Conservation (phyloP, 2,329 filamentous ascomycete species). For the Penicillium sp. region DNA sequence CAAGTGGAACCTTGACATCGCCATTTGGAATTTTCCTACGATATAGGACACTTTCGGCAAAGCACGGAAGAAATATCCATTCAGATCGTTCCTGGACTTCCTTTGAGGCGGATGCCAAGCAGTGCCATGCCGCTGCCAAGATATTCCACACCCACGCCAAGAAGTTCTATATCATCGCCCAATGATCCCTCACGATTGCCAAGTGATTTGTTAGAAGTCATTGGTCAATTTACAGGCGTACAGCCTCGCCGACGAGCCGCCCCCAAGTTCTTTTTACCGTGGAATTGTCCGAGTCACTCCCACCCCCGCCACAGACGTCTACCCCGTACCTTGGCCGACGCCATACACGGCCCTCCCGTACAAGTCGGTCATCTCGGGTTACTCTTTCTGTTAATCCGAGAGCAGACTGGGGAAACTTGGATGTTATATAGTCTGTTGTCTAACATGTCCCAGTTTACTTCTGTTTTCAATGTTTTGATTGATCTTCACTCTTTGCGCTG, state of each 20-base stretch:
- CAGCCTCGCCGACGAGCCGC: conserved; percentile 8
- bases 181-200: background rate
- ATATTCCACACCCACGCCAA: conserved; percentile 10
- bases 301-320: conserved; percentile 20
- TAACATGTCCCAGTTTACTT: conserved; percentile 5
- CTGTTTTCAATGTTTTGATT: conserved; percentile 2
- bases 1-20: background rate
- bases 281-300: conserved; percentile 3
- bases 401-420: background rate
- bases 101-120: background rate
- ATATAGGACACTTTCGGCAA: background rate
- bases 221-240: conserved; percentile 13
- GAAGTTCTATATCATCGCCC: conserved; percentile 10
- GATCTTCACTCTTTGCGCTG: conserved; percentile 12
- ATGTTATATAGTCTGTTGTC: conserved; percentile 26
- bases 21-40: background rate
- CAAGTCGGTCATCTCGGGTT: conserved; percentile 24
- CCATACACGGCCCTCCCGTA: conserved; percentile 12
- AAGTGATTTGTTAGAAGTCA: conserved; percentile 7
- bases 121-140: conserved; percentile 4
- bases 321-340: conserved; percentile 29
- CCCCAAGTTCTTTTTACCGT: conserved; percentile 12
- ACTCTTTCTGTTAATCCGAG: conserved; percentile 27
- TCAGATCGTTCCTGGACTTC: background rate
- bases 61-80: background rate